Percentiles rank a stretch among this genome's conserved stretches.
phyloP scores from a whole-genome alignment of 2,329 filamentous ascomycete genomes.

The Pseudogymnoascus destructans region DNA sequence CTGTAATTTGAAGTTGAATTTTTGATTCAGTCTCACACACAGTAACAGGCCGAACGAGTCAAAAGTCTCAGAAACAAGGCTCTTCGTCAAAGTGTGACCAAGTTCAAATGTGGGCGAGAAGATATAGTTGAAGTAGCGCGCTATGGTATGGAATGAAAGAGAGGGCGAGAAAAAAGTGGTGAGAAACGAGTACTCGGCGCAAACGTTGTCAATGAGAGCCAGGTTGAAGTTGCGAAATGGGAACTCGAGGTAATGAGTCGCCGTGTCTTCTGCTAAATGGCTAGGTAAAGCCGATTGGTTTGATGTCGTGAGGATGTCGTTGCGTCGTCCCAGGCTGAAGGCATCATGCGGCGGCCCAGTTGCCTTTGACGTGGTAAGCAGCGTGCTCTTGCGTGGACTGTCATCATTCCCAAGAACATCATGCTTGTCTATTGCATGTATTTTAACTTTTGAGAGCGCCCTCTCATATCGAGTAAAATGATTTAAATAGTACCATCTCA shows the following conservation, averaged over 20 bases:
- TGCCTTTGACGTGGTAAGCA: constrained; percentile 39
- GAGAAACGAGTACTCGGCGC: constrained; percentile 88
- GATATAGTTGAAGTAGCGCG: constrained; percentile 72
- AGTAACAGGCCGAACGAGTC: constrained; percentile 80
- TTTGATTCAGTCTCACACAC: constrained; percentile 88
- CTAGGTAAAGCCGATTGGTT: constrained; percentile 70
- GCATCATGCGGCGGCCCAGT: constrained; percentile 61
- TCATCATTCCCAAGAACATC: constrained; percentile 76
- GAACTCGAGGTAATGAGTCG: constrained; percentile 74
- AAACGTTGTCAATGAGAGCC: constrained; percentile 84
- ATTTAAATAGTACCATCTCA: constrained; percentile 94
- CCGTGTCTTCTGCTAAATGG: constrained; percentile 76
- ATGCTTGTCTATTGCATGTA: constrained; percentile 70
- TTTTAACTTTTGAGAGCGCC: constrained; percentile 69
- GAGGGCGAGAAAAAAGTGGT: constrained; percentile 77
- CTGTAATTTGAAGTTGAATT: constrained; percentile 87
- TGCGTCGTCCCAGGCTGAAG: constrained; percentile 75
- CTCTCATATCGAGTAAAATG: constrained; percentile 82
- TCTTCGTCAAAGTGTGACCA: constrained; percentile 63
- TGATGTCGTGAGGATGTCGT: constrained; percentile 64
- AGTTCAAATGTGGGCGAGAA: constrained; percentile 84
- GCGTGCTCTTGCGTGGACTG: constrained; percentile 47
- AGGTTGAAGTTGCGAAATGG: constrained; percentile 93
- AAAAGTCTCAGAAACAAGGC: constrained; percentile 60
- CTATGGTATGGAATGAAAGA: constrained; percentile 62